Percentiles rank a stretch among this genome's conserved stretches.
Conservation (phyloP, 306 rosid species). For the Senna siamea region DNA sequence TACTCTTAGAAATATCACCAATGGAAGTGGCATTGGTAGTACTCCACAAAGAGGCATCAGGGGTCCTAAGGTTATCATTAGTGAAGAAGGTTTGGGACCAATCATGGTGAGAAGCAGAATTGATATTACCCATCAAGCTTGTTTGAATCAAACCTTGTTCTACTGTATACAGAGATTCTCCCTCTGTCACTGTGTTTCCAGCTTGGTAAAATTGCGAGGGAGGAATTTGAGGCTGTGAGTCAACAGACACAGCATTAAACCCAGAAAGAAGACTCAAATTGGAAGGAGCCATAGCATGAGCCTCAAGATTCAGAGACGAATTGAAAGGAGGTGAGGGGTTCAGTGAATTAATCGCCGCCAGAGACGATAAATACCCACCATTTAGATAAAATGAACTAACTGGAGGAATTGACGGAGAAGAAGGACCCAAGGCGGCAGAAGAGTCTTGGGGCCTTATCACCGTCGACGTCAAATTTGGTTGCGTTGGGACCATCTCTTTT, state of each 20-base stretch:
- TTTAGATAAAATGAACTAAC: neutral
- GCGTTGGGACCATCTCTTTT: neutral
- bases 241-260: neutral
- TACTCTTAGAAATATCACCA: neutral
- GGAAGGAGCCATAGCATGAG: no score
- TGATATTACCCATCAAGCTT: no score
- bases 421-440: neutral
- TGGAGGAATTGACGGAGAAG: neutral
- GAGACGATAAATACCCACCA: neutral
- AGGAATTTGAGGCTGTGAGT: no score
- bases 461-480: no score
- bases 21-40: slow-evolving; percentile 1
- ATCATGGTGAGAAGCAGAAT: neutral
- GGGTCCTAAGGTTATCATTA: neutral
- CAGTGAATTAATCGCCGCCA: neutral
- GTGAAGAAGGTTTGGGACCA: neutral
- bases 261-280: slow-evolving; percentile 1
- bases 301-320: no score
- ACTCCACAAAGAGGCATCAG: slow-evolving; percentile 13
- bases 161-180: neutral
- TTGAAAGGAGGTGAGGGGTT: neutral
- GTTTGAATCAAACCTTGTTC: neutral
- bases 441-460: no score
- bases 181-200: neutral
- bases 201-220: neutral